phyloP scores from a whole-genome alignment of 495 filamentous ascomycete species.

The Hypoxylon lienhwacheense region DNA sequence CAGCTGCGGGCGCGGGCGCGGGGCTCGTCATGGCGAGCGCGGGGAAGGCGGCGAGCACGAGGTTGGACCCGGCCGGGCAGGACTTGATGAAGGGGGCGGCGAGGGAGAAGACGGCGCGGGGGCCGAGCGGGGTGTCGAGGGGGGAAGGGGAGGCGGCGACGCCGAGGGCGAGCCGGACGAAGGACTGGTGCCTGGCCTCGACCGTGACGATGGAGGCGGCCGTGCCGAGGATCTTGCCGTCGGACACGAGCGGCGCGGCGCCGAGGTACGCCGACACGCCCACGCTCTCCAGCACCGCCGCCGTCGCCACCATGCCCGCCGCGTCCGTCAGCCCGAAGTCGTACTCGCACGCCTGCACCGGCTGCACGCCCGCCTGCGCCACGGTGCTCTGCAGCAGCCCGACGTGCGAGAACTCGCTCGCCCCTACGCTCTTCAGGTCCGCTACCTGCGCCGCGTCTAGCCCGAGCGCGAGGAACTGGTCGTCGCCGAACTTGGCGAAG shows the following conservation, averaged over 20 bases:
- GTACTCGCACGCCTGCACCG: slow-evolving; percentile 62
- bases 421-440: slow-evolving; percentile 54
- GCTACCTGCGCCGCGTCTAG: slow-evolving; percentile 51
- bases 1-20: slow-evolving; percentile 45
- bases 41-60: slow-evolving; percentile 61
- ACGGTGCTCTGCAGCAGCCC: slow-evolving; percentile 57
- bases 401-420: slow-evolving; percentile 61
- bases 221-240: slow-evolving; percentile 55
- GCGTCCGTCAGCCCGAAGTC: slow-evolving; percentile 65
- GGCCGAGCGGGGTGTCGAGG: slow-evolving; percentile 61
- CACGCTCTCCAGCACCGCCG: slow-evolving; percentile 62
- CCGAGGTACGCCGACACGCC: slow-evolving; percentile 66
- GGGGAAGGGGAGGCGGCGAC: slow-evolving; percentile 58
- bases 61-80: slow-evolving; percentile 59
- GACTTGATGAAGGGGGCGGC: slow-evolving; percentile 64
- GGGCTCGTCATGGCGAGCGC: slow-evolving; percentile 56
- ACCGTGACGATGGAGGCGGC: slow-evolving; percentile 63
- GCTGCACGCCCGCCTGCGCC: slow-evolving; percentile 55
- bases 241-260: slow-evolving; percentile 59
- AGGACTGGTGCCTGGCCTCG: slow-evolving; percentile 63
- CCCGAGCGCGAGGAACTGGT: slow-evolving; percentile 60
- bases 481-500: slow-evolving; percentile 60
- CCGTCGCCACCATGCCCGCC: slow-evolving; percentile 60
- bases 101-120: slow-evolving; percentile 62
- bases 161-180: slow-evolving; percentile 54